Evolutionary conservation across 192 early-diverging fungal species (phyloP).

Genomic region (Oehlia diaphana): DNA sequence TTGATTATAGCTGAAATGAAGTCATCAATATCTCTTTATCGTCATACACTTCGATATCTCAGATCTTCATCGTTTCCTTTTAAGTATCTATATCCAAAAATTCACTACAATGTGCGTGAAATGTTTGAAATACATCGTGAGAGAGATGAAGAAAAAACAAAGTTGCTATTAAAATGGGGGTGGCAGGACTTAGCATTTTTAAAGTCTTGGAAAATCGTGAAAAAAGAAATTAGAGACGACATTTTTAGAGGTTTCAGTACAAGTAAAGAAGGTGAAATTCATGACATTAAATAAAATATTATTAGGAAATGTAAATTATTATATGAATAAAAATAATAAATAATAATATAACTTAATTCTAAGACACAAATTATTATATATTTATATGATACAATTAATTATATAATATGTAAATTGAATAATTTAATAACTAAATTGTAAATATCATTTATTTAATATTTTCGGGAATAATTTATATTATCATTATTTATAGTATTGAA

Average conservation of each 20-base stretch:
- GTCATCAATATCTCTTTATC: neutral
- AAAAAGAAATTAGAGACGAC: conserved; percentile 11
- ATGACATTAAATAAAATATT: neutral
- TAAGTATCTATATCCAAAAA: conserved; percentile 1
- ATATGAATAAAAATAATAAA: no score
- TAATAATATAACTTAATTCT: no score
- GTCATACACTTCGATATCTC: conserved; percentile 8
- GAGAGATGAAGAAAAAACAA: neutral
- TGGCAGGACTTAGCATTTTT: conserved; percentile 17
- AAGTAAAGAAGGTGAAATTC: conserved; percentile 7
- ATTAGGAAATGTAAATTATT: neutral
- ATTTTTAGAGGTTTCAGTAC: conserved; percentile 18
- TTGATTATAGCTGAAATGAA: no score
- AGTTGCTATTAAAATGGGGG: neutral
- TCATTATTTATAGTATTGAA: no score
- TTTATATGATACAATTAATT: no score
- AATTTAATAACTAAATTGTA: no score
- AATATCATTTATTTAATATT: no score
- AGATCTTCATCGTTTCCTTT: conserved; percentile 1
- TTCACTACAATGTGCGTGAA: conserved; percentile 4
- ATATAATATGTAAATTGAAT: no score
- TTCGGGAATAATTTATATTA: no score
- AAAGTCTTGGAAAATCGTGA: conserved; percentile 16
- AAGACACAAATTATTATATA: no score
- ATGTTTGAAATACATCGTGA: conserved; percentile 25